Base-by-base conservation (phyloP, 306 rosid genomes). In the Cicer arietinum region DNA sequence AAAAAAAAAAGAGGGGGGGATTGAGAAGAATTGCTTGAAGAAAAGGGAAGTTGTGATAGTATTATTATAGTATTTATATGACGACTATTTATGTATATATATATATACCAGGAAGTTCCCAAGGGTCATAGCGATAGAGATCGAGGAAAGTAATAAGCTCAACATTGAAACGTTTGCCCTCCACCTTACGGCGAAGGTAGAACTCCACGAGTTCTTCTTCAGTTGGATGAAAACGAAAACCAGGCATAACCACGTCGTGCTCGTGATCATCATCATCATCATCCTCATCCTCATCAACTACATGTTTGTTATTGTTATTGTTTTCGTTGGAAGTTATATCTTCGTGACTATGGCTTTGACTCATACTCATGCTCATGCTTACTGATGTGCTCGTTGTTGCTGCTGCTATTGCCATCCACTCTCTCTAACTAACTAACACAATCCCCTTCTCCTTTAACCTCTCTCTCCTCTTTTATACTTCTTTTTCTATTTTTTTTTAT, bases 111-210 rank as follows among this genome's bases (percentile, higher is more conserved):
- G 99, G 99, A 80, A 95, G 97, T 43, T 95, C 99, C 99, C 99
- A 95, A 72, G 99, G 99, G 95, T 95, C 99, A 54, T 92, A 95
- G 91, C 96, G 97, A 86, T 95, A 95, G 69, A 95, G 99, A 86
- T 95, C 99, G 17, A 95, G 97, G 76, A 92, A 95, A 90, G 99
- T 92, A 41, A 95, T 95, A 73, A 95, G 98, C 66, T 95, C 99
- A 46, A 95, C 99, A 60, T 95, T 95, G 93, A 95, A 95, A 57
- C 97, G 92, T 64, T 95, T 95, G 74, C 99, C 99, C 96, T 95
- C 99, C 7, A 95, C 98, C 97, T 95, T 95, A 92, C 99, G 99
- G 96, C 99, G 99, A 85, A 95, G 99, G 93, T 95, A 95, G 92
- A 95, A 95, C 84, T 95, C 98, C 0, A 95, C 96, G 0, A 95